Evolutionary conservation across 2,329 filamentous ascomycete species (phyloP).

Genomic region (Diaporthe nobilis): DNA sequence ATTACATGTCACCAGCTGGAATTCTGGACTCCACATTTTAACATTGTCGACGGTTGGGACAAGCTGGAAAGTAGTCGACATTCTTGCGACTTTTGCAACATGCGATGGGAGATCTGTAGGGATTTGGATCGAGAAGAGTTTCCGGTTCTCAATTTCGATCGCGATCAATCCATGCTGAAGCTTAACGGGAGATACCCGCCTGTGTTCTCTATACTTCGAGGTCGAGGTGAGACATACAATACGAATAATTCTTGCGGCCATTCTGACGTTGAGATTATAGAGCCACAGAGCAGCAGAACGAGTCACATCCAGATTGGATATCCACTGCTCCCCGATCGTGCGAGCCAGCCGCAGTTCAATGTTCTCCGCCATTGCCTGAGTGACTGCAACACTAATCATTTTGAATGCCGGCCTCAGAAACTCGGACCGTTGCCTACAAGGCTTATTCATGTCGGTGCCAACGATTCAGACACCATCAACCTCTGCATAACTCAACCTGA

Average conservation of each 20-base stretch:
- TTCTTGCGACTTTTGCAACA: slow-evolving; percentile 4
- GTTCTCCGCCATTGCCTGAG: slow-evolving; percentile 43
- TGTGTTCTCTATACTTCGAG: slow-evolving; percentile 21
- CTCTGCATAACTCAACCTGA: slow-evolving; percentile 27
- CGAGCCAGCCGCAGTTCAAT: slow-evolving; percentile 38
- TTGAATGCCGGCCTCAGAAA: neutral
- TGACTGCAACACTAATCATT: slow-evolving; percentile 38
- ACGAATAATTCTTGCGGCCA: neutral
- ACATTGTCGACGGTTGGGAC: neutral
- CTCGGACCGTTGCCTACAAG: slow-evolving; percentile 42
- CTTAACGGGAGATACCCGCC: slow-evolving; percentile 8
- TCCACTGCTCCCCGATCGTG: slow-evolving; percentile 4
- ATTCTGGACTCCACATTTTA: neutral
- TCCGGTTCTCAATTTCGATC: neutral
- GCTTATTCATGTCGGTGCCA: slow-evolving; percentile 42
- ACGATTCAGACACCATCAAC: neutral
- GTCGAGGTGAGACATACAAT: neutral
- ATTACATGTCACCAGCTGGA: neutral
- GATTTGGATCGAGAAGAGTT: neutral
- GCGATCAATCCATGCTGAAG: slow-evolving; percentile 10
- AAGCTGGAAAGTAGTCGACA: neutral
- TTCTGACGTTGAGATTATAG: neutral
- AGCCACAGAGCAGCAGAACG: neutral
- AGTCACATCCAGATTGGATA: slow-evolving; percentile 35
- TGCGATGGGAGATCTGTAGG: neutral